These are phyloP conservation scores for Protomyces gravidus DNA, from an alignment of 1,139 yeast species.

Conservation along the genomic window DNA sequence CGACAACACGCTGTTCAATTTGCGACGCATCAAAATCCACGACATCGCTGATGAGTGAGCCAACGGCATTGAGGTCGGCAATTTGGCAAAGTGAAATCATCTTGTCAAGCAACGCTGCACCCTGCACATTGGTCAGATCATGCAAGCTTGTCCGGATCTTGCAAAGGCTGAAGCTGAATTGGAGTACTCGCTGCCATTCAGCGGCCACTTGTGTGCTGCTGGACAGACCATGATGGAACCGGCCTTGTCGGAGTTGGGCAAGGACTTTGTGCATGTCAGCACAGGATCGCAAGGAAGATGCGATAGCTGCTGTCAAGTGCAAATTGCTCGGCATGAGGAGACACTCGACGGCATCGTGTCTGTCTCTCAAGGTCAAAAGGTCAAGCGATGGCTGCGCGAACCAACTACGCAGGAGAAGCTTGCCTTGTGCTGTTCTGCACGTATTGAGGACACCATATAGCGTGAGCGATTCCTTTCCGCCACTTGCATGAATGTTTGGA, in stretches of 20 bases:
- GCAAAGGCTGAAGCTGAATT: constrained; percentile 34
- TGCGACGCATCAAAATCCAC: constrained; percentile 44
- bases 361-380: constrained; percentile 36
- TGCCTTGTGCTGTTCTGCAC: constrained; percentile 41
- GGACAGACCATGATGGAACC: constrained; percentile 39
- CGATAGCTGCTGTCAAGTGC: constrained; percentile 33
- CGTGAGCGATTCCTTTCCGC: constrained; percentile 30
- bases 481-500: constrained; percentile 32
- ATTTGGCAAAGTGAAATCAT: constrained; percentile 32
- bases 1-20: constrained; percentile 40
- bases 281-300: constrained; percentile 36
- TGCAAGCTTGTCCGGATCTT: constrained; percentile 32
- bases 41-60: constrained; percentile 34
- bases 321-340: constrained; percentile 36
- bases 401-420: constrained; percentile 41
- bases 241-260: constrained; percentile 39
- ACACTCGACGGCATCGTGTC: constrained; percentile 40
- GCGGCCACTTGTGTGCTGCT: constrained; percentile 31
- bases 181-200: constrained; percentile 6
- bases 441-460: constrained; percentile 36
- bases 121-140: constrained; percentile 15
- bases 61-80: constrained; percentile 30
- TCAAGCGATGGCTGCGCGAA: constrained; percentile 42
- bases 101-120: constrained; percentile 25
- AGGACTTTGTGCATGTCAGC: constrained; percentile 39